A percentile compares a stretch with the other conserved stretches of the same genome.
Evolutionary conservation across 2,329 filamentous ascomycete genomes (phyloP).

Genomic region (Pseudofabraea citricarpa): DNA sequence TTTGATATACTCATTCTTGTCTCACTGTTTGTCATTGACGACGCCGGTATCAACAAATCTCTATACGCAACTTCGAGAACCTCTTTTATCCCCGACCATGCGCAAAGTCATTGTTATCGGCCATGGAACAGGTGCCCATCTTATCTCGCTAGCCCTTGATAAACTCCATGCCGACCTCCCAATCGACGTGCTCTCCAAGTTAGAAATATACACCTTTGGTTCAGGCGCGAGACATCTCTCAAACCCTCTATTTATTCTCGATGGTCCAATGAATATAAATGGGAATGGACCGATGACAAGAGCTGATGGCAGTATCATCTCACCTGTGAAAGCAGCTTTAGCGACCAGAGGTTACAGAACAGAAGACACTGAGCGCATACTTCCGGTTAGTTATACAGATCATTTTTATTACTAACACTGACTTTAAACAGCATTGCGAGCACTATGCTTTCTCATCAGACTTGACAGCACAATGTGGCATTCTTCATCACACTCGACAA

Average conservation of each 20-base stretch:
- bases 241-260: slow-evolving; percentile 47
- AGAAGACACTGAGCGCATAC: slow-evolving; percentile 30
- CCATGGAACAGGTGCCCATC: slow-evolving; percentile 73
- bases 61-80: slow-evolving; percentile 54
- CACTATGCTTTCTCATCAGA: slow-evolving; percentile 74
- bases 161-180: slow-evolving; percentile 68
- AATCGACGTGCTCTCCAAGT: slow-evolving; percentile 54
- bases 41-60: slow-evolving; percentile 60
- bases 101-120: slow-evolving; percentile 67
- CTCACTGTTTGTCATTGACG: slow-evolving; percentile 65
- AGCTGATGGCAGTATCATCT: not conserved
- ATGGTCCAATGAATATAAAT: not conserved
- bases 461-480: slow-evolving; percentile 68
- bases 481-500: slow-evolving; percentile 47
- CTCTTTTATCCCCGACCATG: slow-evolving; percentile 54
- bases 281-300: not conserved
- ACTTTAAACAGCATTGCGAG: slow-evolving; percentile 71
- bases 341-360: not conserved
- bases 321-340: slow-evolving; percentile 3
- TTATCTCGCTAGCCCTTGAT: slow-evolving; percentile 65
- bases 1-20: slow-evolving; percentile 67
- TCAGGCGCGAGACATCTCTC: slow-evolving; percentile 76
- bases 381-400: no score
- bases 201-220: slow-evolving; percentile 74
- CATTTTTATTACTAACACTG: no score